Base-by-base conservation (phyloP, 208 protist genomes). In the Entamoeba dispar region DNA sequence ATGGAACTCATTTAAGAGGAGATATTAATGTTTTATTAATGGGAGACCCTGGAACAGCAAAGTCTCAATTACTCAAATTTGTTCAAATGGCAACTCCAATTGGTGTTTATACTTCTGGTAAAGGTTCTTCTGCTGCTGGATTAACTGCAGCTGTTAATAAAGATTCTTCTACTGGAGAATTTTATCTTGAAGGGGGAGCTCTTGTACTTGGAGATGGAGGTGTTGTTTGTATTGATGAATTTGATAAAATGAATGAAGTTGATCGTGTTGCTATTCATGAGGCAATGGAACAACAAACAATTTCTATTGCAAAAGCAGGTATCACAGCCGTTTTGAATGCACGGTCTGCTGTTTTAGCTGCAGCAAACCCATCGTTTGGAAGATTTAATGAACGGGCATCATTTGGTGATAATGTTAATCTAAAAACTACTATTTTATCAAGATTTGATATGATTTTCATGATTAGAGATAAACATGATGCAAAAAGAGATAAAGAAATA, bases 191-290 rank as follows among this genome's bases (percentile, higher is more conserved):
- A 95, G 99, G 98, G 49, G 99, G 99, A 17, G 98, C 98, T 31
- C 98, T 99, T 97, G 99, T 99, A 43, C 96, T 99, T 5, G 99
- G 98, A 6, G 99, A 99, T 94, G 98, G 98, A 49, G 99, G 99
- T 50, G 96, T 99, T n/a, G 97, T 99, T 5, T 99, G 98, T 96
- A 99, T 99, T 93, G 99, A 99, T 96, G 99, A 99, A 97, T 99
- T 99, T 96, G 99, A 99, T 95, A 99, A 99, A 95, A 99, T 99
- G 98, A 95, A 97, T 52, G 96, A 98, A 17, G 95, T 98, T 94
- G 98, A 97, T 93, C 96, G 98, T 91, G 98, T 99, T 0, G 98
- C 98, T 12, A 99, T 99, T 94, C 99, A 99, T 95, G 98, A 99
- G 95, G 99, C 98, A 27, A 99, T 99, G 99, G 99, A 99, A 94